Base-by-base conservation (phyloP, 139 green algal species). In the Spirogloea muscicola region DNA sequence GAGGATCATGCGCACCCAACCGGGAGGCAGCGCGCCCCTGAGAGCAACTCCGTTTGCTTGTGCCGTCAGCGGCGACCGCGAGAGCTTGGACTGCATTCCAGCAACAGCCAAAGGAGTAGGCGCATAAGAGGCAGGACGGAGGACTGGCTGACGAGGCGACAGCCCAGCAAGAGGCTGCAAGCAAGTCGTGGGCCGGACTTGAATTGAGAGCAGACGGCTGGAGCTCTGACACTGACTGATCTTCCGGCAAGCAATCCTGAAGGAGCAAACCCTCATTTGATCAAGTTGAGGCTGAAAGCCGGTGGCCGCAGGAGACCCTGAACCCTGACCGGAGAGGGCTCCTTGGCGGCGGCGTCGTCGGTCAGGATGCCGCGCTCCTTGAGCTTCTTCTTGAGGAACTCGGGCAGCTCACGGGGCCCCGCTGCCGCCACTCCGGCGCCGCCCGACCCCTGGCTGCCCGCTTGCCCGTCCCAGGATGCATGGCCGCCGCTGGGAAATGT, bases 331-430 rank as follows among this genome's bases (percentile, higher is more conserved):
- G 67, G n/a, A 41, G 33, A 0, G 0, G 25, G 49, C 38, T 58
- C 31, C 34, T 5, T 33, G 9, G 4, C 58, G 10, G n/a, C 58
- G 3, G 25, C 40, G 25, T 34, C 58, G 58, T 76, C 58, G 10
- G 76, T 72, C 25, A 76, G 58, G 37, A 76, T 76, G 29, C 67
- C 67, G 27, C 67, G 52, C 40, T 57, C 67, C 4, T 58, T 76
- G 31, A 76, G 2, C 67, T 31, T 55, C 59, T 59, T 21, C 58
- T 76, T 79, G 58, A 76, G 62, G 1, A 29, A 76, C 16, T 34
- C 67, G 9, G 67, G 67, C 3, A 76, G 58, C 31, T 68, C 67
- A 21, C 1, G 38, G 38, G 9, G 38, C 27, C 0, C 37, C 63
- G 0, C 63, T 31, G 0, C 38, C 38, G 0, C 27, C 63, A 7